These are phyloP conservation scores for Linum trigynum DNA, from an alignment of 345 rosid species.

Conservation along the genomic window DNA sequence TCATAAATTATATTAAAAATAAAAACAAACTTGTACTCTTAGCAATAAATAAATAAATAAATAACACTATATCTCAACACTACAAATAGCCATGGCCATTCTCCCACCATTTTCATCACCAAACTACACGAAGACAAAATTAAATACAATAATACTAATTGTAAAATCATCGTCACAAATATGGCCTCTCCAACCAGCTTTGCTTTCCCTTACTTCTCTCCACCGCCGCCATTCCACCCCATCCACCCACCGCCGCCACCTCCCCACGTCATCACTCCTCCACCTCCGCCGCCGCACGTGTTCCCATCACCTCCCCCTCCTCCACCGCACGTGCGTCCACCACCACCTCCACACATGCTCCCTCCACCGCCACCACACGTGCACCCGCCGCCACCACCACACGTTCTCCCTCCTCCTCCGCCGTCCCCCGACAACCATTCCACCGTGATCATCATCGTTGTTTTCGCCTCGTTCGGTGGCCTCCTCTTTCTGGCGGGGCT, in stretches of 20 bases:
- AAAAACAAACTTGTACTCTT: not conserved
- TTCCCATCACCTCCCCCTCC: not conserved
- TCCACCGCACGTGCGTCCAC: not conserved
- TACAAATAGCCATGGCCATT: not conserved
- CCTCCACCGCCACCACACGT: not conserved
- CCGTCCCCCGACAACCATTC: not conserved
- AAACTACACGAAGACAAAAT: not conserved
- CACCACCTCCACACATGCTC: not conserved
- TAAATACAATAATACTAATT: not conserved
- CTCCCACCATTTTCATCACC: not conserved
- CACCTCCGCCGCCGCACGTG: not conserved
- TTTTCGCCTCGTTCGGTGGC: not conserved
- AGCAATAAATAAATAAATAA: not conserved
- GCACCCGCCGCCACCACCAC: not conserved
- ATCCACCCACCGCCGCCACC: slow-evolving; percentile 1
- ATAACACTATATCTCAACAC: not conserved
- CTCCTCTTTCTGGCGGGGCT: not conserved
- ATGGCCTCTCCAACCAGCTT: not conserved
- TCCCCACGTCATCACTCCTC: not conserved
- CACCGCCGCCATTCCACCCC: not conserved
- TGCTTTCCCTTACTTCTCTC: not conserved
- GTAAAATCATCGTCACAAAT: too few relatives aligned
- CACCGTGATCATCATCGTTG: not conserved
- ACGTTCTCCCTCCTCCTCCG: not conserved
- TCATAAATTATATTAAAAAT: not conserved